These are phyloP conservation scores for Mycena indigotica DNA, from an alignment of 768 basidiomycete species.

Conservation along the genomic window DNA sequence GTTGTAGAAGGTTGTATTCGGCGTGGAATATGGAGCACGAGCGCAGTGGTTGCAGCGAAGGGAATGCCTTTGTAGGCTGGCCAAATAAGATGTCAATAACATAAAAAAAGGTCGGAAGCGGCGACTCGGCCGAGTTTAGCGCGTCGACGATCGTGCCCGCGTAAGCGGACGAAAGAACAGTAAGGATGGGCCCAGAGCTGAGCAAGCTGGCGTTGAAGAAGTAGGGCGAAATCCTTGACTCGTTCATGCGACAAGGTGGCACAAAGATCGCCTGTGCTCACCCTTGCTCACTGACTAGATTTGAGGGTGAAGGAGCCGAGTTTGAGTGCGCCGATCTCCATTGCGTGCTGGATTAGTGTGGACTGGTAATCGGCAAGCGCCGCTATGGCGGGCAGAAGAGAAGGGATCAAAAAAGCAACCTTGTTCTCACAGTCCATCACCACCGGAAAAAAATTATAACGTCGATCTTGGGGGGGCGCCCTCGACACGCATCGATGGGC, in stretches of 20 bases:
- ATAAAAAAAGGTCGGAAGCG: constrained; percentile 52
- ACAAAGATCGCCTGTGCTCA: constrained; percentile 28
- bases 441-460: too few species aligned
- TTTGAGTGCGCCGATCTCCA: constrained; percentile 73
- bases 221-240: constrained; percentile 80
- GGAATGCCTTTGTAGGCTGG: constrained; percentile 98
- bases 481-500: too few species aligned
- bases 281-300: constrained; percentile 94
- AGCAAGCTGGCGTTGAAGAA: constrained; percentile 96
- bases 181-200: constrained; percentile 79
- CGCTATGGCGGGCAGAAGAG: constrained; percentile 9
- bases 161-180: constrained; percentile 78
- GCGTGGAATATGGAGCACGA: constrained; percentile 74
- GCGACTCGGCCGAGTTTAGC: constrained; percentile 29
- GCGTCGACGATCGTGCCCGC: constrained; percentile 74
- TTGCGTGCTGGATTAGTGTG: constrained; percentile 68
- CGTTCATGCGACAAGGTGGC: constrained; percentile 2
- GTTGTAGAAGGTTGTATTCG: too few species aligned
- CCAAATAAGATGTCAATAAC: constrained; percentile 95
- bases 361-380: constrained; percentile 54
- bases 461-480: too few species aligned
- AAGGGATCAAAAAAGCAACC: too few species aligned
- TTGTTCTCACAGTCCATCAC: too few species aligned
- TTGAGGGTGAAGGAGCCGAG: constrained; percentile 94
- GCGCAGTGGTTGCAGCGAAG: constrained; percentile 81